A percentile compares a stretch with the other conserved stretches of the same genome.
Evolutionary conservation across 2,329 filamentous ascomycete species (phyloP).

Genomic region (Pestalotiopsis sp.): DNA sequence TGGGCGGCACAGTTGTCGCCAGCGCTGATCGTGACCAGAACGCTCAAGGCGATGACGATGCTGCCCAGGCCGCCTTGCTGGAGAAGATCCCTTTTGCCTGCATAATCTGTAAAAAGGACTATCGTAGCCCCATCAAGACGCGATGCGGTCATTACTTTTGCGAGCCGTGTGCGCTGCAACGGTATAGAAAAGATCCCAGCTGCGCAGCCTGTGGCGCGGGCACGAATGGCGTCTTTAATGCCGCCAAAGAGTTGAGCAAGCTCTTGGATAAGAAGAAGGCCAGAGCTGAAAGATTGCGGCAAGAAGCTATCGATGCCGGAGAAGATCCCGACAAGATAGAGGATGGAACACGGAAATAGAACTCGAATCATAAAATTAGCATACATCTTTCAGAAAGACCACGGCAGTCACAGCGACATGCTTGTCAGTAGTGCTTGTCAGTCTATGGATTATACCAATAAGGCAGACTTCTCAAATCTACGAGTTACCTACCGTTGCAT

Average conservation of each 20-base stretch:
- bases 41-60: conserved; percentile 41
- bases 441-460: no score
- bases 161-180: conserved; percentile 80
- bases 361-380: not conserved
- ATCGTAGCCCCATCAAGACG: conserved; percentile 80
- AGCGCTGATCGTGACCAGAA: conserved; percentile 51
- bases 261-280: conserved; percentile 73
- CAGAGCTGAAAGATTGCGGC: conserved; percentile 57
- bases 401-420: no score
- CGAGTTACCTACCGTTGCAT: no score
- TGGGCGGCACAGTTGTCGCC: conserved; percentile 61
- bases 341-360: conserved; percentile 17
- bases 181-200: conserved; percentile 82
- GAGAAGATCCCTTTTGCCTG: conserved; percentile 88
- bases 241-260: conserved; percentile 79
- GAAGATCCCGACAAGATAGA: conserved; percentile 49
- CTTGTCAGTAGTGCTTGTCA: no score
- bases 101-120: conserved; percentile 78
- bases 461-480: no score
- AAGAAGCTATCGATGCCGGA: conserved; percentile 44
- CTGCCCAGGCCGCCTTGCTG: conserved; percentile 68
- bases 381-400: no score
- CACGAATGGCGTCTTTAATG: conserved; percentile 88
- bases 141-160: conserved; percentile 97
- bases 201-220: conserved; percentile 85